These are phyloP conservation scores for Fonsecaea erecta DNA, from an alignment of 2,329 filamentous ascomycete species.

Conservation along the genomic window DNA sequence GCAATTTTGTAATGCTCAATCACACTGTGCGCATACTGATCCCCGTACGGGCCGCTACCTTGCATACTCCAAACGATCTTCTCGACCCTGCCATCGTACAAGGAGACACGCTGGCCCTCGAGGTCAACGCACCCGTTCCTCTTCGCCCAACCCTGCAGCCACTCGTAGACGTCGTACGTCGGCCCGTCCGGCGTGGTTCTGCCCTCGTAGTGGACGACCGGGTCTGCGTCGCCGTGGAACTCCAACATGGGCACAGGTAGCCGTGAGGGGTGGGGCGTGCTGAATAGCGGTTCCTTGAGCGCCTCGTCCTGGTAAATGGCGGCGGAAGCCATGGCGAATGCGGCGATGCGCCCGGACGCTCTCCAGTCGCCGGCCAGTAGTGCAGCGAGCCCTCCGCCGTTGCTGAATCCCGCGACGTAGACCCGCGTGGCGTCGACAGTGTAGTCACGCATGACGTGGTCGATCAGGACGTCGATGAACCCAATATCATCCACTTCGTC, in stretches of 20 bases:
- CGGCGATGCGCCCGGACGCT: constrained; percentile 51
- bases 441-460: constrained; percentile 46
- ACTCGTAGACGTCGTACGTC: constrained; percentile 14
- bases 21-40: background rate
- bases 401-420: constrained; percentile 58
- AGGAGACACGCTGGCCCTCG: background rate
- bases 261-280: constrained; percentile 39
- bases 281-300: constrained; percentile 5
- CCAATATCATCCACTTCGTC: constrained; percentile 48
- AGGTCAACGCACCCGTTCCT: constrained; percentile 1
- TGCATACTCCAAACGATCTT: background rate
- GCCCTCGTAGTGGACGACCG: constrained; percentile 34
- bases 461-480: constrained; percentile 52
- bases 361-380: constrained; percentile 49
- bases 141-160: constrained; percentile 5
- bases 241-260: constrained; percentile 49
- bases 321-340: constrained; percentile 56
- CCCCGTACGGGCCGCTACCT: background rate
- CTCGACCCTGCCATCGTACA: constrained; percentile 8
- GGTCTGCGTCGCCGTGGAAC: constrained; percentile 43
- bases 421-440: constrained; percentile 46
- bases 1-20: background rate
- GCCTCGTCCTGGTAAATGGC: constrained; percentile 49
- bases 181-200: constrained; percentile 39
- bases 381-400: constrained; percentile 59